Base-by-base conservation (phyloP, 116 monocot genomes). In the Zostera marina region DNA sequence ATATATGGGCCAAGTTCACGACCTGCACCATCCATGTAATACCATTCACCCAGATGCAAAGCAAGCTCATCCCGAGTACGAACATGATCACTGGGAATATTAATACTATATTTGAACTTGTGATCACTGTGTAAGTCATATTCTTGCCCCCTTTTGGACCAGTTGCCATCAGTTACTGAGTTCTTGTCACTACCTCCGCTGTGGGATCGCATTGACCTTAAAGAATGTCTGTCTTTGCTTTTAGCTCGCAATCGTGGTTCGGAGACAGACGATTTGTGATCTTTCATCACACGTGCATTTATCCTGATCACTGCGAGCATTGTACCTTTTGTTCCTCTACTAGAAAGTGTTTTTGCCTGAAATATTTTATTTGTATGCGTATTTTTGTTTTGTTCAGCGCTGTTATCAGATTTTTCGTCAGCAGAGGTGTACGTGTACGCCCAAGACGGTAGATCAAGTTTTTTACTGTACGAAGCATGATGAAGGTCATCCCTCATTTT, bases 1-100 rank as follows among this genome's bases (percentile, higher is more conserved):
- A 71, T 73, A 51, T 59, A 91, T 58, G 99, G 99, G 40, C 99
- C 99, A 71, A 72, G 81, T 70, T 99, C 99, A 73, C 70, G 79
- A 32, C 99, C 87, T 58, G 79, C 66, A 26, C 99, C 99, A 70
- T 99, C 99, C 23, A 99, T 58, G 73, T 99, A 99, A 59, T 76
- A 87, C 99, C 99, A 99, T 24, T 72, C 70, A 54, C 99, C 99
- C 16, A 83, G 56, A 77, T 83, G 56, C 47, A 86, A 42, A 15
- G 76, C 66, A 43, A 99, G 51, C 47, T 99, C 99, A 68, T 77
- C 76, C 51, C 72, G 59, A 56, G 73, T 83, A 47, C 78, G 87
- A 58, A 99, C 71, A 72, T 59, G 91, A 68, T 91, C 91, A 63
- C 58, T 83, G 11, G 81, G 87, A 59, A 72, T 75, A 52, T 58